Evolutionary conservation across 2,329 filamentous ascomycete species (phyloP), one percentile per base, ranked within the genome.

Genomic region (Sarocladium oryzae): DNA sequence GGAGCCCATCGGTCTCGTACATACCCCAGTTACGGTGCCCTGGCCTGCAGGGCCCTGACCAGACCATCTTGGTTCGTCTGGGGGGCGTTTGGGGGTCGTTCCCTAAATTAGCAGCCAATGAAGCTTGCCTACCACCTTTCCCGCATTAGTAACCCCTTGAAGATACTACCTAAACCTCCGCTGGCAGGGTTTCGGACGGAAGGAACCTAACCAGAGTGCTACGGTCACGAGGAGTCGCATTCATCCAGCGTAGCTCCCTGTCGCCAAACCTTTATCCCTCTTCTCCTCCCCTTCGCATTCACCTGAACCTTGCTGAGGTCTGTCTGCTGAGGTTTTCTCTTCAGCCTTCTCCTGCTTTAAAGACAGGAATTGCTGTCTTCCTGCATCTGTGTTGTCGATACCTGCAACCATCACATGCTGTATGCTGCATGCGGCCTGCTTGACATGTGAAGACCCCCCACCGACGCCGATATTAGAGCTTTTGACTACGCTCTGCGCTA

Each of bases 201-300:
- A 48, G 43, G 43, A 48, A 33, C 26, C 28, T 45, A 30, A n/a
- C n/a, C n/a, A 45, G 24, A 5, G 21, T 10, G n/a, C 10, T 15
- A 28, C 26, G 40, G 35, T 41, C 35, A 51, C 41, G 35, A 51
- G 28, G 48, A 35, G 23, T 16, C 13, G 23, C 21, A 10, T n/a
- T 16, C 24, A 16, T 46, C 24, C 10, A 35, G 45, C 32, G 13
- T 24, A 30, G 23, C 26, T 28, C 43, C n/a, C n/a, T 38, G 28
- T 24, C n/a, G 23, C 20, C 37, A 52, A 54, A 35, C 49, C 28
- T 53, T 54, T 50, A 49, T 54, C 18, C 53, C 23, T n/a, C 36
- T 36, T 50, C 45, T 46, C 32, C 35, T 32, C 46, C 38, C 49
- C 48, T 46, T 49, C 24, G 51, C 16, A 11, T 37, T 37, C 35